A percentile compares a stretch with the other conserved stretches of the same genome.
Conservation (phyloP, 768 basidiomycete genomes). For the Fomitopsis pulvina region DNA sequence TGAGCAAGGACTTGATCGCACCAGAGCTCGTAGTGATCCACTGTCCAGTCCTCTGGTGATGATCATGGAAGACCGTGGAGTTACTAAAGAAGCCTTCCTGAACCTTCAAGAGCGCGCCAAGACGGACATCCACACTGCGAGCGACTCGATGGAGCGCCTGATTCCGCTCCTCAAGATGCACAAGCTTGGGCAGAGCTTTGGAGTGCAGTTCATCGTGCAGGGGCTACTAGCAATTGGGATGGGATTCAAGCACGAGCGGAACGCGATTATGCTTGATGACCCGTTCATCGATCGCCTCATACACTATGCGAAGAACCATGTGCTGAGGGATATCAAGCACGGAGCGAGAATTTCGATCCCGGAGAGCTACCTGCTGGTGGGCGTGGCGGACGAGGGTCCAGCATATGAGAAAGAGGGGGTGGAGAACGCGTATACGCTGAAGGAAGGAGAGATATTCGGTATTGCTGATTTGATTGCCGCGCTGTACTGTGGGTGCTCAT, state of each 20-base stretch:
- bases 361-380: conserved; percentile 63
- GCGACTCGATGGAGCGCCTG: conserved; percentile 47
- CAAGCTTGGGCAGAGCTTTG: conserved; percentile 38
- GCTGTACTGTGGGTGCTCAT: neutral
- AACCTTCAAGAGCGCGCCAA: conserved; percentile 57
- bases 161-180: conserved; percentile 43
- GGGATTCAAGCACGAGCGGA: conserved; percentile 12
- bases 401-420: conserved; percentile 44
- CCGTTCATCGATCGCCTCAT: conserved; percentile 21
- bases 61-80: conserved; percentile 72
- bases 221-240: conserved; percentile 32
- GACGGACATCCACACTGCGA: conserved; percentile 49
- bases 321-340: conserved; percentile 73
- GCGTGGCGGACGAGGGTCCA: conserved; percentile 79
- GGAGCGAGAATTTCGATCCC: conserved; percentile 69
- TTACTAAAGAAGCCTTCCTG: conserved; percentile 49
- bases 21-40: neutral
- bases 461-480: conserved; percentile 9
- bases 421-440: conserved; percentile 48
- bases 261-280: conserved; percentile 7
- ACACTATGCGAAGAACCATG: conserved; percentile 44
- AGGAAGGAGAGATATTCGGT: conserved; percentile 65
- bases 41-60: conserved; percentile 58
- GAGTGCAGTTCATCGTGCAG: conserved; percentile 45
- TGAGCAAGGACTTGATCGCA: conserved; percentile 20